Percentiles rank a stretch among this genome's conserved stretches.
These are phyloP conservation scores for Scortechinia acanthostroma DNA, from an alignment of 2,329 filamentous ascomycete genomes.

Conservation along the genomic window DNA sequence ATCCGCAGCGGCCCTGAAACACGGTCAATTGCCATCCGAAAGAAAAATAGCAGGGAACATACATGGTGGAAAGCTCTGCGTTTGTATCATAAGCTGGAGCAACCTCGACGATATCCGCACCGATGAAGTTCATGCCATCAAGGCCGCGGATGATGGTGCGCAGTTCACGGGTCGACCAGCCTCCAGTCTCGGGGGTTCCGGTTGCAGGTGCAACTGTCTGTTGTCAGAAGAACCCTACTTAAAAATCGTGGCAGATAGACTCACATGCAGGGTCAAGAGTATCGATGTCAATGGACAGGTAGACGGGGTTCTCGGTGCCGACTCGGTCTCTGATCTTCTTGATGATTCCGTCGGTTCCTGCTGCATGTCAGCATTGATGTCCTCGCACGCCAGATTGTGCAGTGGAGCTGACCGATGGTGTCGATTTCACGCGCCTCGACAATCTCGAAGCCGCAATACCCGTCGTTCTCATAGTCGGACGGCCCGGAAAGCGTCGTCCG, in stretches of 20 bases:
- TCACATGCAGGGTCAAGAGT: slow-evolving; percentile 75
- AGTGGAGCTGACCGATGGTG: slow-evolving; percentile 51
- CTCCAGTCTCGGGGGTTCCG: slow-evolving; percentile 70
- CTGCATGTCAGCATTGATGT: slow-evolving; percentile 12
- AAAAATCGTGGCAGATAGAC: slow-evolving; percentile 12
- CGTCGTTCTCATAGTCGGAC: slow-evolving; percentile 78
- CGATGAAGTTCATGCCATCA: slow-evolving; percentile 63
- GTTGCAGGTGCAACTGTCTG: slow-evolving; percentile 60
- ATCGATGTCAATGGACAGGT: slow-evolving; percentile 80
- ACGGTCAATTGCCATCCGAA: slow-evolving; percentile 7
- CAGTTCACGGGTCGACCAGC: slow-evolving; percentile 69
- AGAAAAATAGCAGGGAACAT: slow-evolving; percentile 7
- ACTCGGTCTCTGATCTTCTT: slow-evolving; percentile 71
- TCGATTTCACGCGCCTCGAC: slow-evolving; percentile 70
- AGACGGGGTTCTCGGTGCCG: slow-evolving; percentile 68
- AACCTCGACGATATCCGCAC: slow-evolving; percentile 69
- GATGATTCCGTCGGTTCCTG: slow-evolving; percentile 64
- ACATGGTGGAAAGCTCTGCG: slow-evolving; percentile 48
- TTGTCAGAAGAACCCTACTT: background rate
- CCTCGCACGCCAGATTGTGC: too few relatives aligned
- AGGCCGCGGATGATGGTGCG: slow-evolving; percentile 65
- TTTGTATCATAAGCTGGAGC: slow-evolving; percentile 61
- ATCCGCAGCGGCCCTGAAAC: slow-evolving; percentile 45
- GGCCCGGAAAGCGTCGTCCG: slow-evolving; percentile 74
- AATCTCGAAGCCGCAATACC: slow-evolving; percentile 78